These are phyloP conservation scores for Zasmidium cellare DNA, from an alignment of 2,329 filamentous ascomycete species.

Conservation along the genomic window DNA sequence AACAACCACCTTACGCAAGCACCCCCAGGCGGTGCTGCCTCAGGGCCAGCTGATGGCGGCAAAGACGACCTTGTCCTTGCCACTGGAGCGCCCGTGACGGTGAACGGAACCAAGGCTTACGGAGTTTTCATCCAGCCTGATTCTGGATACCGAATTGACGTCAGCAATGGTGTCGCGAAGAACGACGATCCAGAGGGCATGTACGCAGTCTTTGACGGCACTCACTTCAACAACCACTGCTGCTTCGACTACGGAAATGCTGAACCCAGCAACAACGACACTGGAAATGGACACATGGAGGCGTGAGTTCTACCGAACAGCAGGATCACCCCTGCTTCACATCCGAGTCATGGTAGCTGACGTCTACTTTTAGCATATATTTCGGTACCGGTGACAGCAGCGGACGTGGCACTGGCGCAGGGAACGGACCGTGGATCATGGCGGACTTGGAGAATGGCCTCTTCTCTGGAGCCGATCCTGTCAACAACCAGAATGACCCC, in stretches of 20 bases:
- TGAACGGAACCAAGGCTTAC: slow-evolving; percentile 60
- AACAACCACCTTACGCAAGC: slow-evolving; percentile 64
- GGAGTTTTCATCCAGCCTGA: slow-evolving; percentile 63
- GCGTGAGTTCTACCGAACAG: slow-evolving; percentile 42
- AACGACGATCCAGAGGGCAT: slow-evolving; percentile 58
- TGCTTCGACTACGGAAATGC: slow-evolving; percentile 47
- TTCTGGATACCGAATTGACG: slow-evolving; percentile 63
- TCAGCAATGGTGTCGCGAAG: slow-evolving; percentile 51
- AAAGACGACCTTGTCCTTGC: slow-evolving; percentile 62
- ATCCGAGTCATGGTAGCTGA: too few species aligned
- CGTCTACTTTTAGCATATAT: slow-evolving; percentile 49
- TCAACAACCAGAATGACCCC: slow-evolving; percentile 54
- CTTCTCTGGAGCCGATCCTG: slow-evolving; percentile 55
- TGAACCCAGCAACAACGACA: slow-evolving; percentile 41
- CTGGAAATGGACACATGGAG: slow-evolving; percentile 68
- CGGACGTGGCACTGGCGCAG: slow-evolving; percentile 57
- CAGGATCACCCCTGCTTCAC: too few species aligned
- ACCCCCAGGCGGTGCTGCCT: slow-evolving; percentile 52
- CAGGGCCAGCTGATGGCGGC: slow-evolving; percentile 53
- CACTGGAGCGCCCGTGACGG: slow-evolving; percentile 60
- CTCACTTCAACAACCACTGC: slow-evolving; percentile 57
- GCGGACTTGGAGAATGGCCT: slow-evolving; percentile 67
- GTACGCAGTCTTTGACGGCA: slow-evolving; percentile 61
- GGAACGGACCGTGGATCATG: slow-evolving; percentile 66
- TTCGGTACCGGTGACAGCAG: slow-evolving; percentile 53